Base-by-base conservation (phyloP, 805 yeast genomes). In the Candida dajiaensis region DNA sequence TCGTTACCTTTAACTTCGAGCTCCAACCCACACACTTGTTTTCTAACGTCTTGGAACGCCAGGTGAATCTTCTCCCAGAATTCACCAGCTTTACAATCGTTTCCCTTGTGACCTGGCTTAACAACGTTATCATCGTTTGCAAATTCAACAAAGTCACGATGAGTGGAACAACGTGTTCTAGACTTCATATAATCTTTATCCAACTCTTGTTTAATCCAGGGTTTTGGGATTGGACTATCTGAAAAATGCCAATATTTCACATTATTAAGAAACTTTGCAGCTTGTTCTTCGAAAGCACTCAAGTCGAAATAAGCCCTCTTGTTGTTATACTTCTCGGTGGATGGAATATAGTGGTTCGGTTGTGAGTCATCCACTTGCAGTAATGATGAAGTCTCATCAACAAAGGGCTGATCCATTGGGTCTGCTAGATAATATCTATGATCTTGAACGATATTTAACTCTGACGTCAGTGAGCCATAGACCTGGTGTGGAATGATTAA, bases 191-290 rank as follows among this genome's bases (percentile, higher is more conserved):
- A 57, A 4, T 40, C 42, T 2, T 31, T 42, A 1, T 46, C 16
- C 1, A 38, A 46, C 6, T 47, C 37, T 29, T 48, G 45, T 15
- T 48, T 22, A 28, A 50, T 58, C 89, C 89, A 82, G 6, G 88
- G 88, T 56, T 83, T 82, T 0, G 81, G 78, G 7, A 81, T 61
- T 3, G 89, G 89, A 38, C 71, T 69, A 56, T 83, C 89, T 7
- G 84, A 76, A 59, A 77, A 83, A 59, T 83, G 89, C 23, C 80
- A 58, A 46, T 78, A 66, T 53, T 72, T 74, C 4, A 73, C 61
- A 9, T 65, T 58, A 5, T 56, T 49, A 4, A 64, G 45, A 10
- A 53, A 47, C 21, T 37, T 38, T 4, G 49, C 50, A 20, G 51
- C 51, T 25, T 51, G 55, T 6, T 39, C 42, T 2, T 39, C 41